Evolutionary conservation across 768 basidiomycete species (phyloP).

Genomic region (Russula abietina): DNA sequence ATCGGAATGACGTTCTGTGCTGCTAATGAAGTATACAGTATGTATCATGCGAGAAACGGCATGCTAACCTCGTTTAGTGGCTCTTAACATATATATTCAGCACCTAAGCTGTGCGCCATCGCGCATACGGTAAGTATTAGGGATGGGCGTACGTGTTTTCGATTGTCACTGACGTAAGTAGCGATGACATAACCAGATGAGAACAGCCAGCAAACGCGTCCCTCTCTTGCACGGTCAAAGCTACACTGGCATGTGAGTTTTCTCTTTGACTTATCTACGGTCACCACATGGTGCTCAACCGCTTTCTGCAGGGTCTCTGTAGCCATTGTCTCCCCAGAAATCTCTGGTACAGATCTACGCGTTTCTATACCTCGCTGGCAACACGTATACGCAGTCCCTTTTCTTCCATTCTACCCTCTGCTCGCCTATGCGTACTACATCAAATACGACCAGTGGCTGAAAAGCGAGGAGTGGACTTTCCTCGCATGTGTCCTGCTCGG

Average conservation of each 20-base stretch:
- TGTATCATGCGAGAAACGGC: background rate
- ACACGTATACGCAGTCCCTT: constrained; percentile 71
- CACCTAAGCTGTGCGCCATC: constrained; percentile 60
- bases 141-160: background rate
- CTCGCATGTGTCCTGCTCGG: constrained; percentile 82
- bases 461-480: constrained; percentile 97
- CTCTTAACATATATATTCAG: constrained; percentile 78
- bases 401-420: constrained; percentile 74
- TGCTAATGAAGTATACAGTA: constrained; percentile 57
- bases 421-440: constrained; percentile 88
- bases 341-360: constrained; percentile 60
- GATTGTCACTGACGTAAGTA: background rate
- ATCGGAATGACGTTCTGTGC: constrained; percentile 68
- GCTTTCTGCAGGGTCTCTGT: constrained; percentile 38
- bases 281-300: background rate
- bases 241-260: constrained; percentile 4
- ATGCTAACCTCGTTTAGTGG: constrained; percentile 32
- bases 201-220: background rate
- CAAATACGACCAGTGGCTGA: constrained; percentile 85
- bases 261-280: background rate
- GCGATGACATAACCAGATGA: background rate
- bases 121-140: constrained; percentile 59
- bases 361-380: constrained; percentile 59
- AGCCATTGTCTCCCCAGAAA: constrained; percentile 58
- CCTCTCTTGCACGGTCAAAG: background rate